Percentiles rank a stretch among this genome's conserved stretches.
Evolutionary conservation across 176 grass and related monocot species (phyloP).

Genomic region (Metroxylon sagu): DNA sequence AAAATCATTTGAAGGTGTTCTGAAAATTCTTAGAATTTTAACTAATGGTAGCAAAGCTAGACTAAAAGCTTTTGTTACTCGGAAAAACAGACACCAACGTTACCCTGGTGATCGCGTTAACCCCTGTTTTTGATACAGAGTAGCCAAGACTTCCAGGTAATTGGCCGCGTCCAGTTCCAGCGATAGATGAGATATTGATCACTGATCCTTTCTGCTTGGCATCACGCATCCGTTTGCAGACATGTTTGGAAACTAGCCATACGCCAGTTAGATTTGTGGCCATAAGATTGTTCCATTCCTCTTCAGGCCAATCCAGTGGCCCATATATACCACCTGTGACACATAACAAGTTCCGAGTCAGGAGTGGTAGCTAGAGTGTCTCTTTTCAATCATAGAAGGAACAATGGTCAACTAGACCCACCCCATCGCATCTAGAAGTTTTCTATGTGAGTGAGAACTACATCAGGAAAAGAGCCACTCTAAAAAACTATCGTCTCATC

Average conservation of each 20-base stretch:
- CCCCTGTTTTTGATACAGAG: constrained; percentile 50
- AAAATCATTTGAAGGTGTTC: neutral
- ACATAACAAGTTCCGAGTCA: neutral
- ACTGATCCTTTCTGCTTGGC: constrained; percentile 63
- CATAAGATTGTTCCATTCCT: constrained; percentile 57
- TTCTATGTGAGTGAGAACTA: too few species aligned
- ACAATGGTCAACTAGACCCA: too few species aligned
- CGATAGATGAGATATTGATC: constrained; percentile 69
- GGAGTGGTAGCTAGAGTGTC: too few species aligned
- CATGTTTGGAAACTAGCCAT: constrained; percentile 74
- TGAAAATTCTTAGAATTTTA: too few species aligned
- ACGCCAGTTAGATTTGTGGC: constrained; percentile 81
- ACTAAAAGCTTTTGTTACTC: too few species aligned
- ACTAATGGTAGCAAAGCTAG: too few species aligned
- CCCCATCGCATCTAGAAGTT: too few species aligned
- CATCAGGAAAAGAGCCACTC: too few species aligned
- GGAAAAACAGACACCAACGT: neutral
- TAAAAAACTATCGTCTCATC: too few species aligned
- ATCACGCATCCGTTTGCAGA: constrained; percentile 53
- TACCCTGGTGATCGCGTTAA: constrained; percentile 67
- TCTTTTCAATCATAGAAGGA: too few species aligned
- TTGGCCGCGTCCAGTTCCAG: constrained; percentile 47
- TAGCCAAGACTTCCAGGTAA: constrained; percentile 63
- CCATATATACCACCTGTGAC: constrained; percentile 56
- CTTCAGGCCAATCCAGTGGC: constrained; percentile 62